A percentile compares a stretch with the other conserved stretches of the same genome.
Evolutionary conservation across 352 stramenopile species (phyloP).

Genomic region (Aphanomyces invadans): DNA sequence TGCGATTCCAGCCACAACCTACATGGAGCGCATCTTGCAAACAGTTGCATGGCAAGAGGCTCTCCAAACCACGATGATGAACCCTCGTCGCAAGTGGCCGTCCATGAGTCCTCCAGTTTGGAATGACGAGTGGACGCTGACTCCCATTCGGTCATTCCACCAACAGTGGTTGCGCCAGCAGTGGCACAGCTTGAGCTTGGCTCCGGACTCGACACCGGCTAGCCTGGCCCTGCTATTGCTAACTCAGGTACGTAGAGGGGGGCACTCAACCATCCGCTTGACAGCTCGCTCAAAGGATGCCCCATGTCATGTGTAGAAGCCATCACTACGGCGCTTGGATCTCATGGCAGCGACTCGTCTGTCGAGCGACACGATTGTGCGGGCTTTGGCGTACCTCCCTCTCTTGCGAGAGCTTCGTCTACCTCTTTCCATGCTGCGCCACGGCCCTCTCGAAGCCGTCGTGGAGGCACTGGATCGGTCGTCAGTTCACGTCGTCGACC

Average conservation of each 20-base stretch:
- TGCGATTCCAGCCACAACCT: too few species aligned
- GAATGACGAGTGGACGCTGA: too few species aligned
- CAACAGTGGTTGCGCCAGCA: slow-evolving; percentile 31
- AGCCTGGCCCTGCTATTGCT: slow-evolving; percentile 49
- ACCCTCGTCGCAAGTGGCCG: too few species aligned
- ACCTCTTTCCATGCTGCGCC: slow-evolving; percentile 48
- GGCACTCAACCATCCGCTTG: neutral
- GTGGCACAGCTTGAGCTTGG: slow-evolving; percentile 46
- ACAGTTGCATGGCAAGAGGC: too few species aligned
- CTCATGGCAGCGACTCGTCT: slow-evolving; percentile 40
- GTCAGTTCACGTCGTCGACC: slow-evolving; percentile 50
- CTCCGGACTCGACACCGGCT: slow-evolving; percentile 41
- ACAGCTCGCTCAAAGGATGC: too few species aligned
- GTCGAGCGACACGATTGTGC: slow-evolving; percentile 54
- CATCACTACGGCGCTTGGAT: slow-evolving; percentile 56
- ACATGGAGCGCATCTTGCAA: too few species aligned
- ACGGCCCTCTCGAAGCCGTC: slow-evolving; percentile 70
- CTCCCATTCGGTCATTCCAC: too few species aligned
- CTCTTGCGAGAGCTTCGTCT: slow-evolving; percentile 56
- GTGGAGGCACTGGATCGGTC: slow-evolving; percentile 52
- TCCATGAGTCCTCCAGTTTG: too few species aligned
- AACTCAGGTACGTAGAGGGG: slow-evolving; percentile 25
- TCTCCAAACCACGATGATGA: too few species aligned
- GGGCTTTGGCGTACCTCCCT: slow-evolving; percentile 43
- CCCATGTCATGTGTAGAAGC: slow-evolving; percentile 35